Evolutionary conservation across 1,284 basidiomycete genomes (phyloP).

Genomic region (Gomphus bonarii): DNA sequence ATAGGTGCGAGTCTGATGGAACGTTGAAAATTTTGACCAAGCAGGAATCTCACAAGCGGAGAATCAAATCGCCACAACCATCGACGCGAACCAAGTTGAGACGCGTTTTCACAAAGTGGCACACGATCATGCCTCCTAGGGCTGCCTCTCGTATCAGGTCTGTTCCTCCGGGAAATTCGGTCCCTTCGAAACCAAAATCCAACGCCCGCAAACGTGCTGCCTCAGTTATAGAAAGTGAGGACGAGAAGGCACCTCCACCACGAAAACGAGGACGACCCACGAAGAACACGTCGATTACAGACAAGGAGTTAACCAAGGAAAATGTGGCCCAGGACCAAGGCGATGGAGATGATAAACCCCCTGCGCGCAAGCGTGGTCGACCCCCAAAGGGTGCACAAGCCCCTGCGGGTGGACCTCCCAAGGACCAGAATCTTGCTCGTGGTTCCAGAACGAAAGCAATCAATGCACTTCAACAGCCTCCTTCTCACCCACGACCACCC

Average conservation of each 20-base stretch:
- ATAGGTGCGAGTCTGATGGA: too few relatives aligned
- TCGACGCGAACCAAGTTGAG: neutral
- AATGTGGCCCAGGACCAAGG: neutral
- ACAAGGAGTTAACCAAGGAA: constrained; percentile 3
- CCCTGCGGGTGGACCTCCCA: neutral
- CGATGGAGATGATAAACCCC: neutral
- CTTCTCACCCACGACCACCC: constrained; percentile 16
- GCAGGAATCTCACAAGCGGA: neutral
- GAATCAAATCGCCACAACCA: neutral
- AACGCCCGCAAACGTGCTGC: constrained; percentile 3
- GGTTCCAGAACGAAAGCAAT: constrained; percentile 13
- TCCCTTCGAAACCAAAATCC: neutral
- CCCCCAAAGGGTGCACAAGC: neutral
- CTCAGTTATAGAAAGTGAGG: neutral
- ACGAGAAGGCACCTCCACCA: constrained; percentile 5
- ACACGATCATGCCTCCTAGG: constrained; percentile 5
- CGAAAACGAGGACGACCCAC: constrained; percentile 6
- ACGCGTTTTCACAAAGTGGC: neutral
- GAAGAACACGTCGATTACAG: neutral
- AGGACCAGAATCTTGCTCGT: constrained; percentile 6
- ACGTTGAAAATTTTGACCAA: too few relatives aligned
- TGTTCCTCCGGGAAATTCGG: neutral
- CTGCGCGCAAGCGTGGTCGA: constrained; percentile 3
- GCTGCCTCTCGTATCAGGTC: constrained; percentile 5
- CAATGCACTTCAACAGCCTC: constrained; percentile 15